A percentile compares a stretch with the other conserved stretches of the same genome.
Evolutionary conservation across 768 basidiomycete genomes (phyloP).

Genomic region (Coprinopsis marcescibilis): DNA sequence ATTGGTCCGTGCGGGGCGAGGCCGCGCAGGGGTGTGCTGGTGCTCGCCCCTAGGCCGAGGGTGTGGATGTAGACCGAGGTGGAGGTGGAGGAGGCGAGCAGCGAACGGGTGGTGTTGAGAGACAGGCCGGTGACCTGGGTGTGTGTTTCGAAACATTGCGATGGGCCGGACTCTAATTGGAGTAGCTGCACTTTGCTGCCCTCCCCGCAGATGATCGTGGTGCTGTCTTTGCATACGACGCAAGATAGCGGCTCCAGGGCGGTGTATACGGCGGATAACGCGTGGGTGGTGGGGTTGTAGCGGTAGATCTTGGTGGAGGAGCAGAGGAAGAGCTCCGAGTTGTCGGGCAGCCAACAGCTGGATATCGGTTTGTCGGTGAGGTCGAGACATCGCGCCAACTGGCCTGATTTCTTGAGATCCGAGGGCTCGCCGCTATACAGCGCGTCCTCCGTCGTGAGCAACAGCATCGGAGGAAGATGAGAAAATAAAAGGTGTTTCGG

Average conservation of each 20-base stretch:
- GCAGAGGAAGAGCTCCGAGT: constrained; percentile 48
- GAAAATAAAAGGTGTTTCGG: no score
- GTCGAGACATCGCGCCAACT: constrained; percentile 33
- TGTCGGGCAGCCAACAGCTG: constrained; percentile 55
- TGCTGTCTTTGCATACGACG: constrained; percentile 29
- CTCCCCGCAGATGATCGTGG: constrained; percentile 42
- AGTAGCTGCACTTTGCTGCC: constrained; percentile 44
- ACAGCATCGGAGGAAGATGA: no score
- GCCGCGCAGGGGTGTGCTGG: constrained; percentile 51
- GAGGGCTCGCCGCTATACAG: constrained; percentile 43
- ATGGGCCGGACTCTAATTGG: no score
- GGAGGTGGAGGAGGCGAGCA: constrained; percentile 53
- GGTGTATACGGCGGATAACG: constrained; percentile 38
- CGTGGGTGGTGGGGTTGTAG: constrained; percentile 44
- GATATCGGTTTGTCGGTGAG: constrained; percentile 30
- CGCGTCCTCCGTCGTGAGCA: constrained; percentile 42
- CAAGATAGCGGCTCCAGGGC: constrained; percentile 25
- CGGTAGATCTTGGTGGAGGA: constrained; percentile 41
- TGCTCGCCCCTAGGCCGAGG: constrained; percentile 44
- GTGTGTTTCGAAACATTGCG: constrained; percentile 50
- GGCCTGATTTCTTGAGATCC: constrained; percentile 39
- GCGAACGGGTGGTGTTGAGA: constrained; percentile 49
- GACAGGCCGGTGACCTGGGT: constrained; percentile 48
- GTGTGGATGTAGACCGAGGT: constrained; percentile 56
- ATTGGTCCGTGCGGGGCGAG: constrained; percentile 35